Percentiles rank a stretch among this genome's conserved stretches.
Evolutionary conservation across 306 rosid species (phyloP).

Genomic region (Luffa aegyptiaca): DNA sequence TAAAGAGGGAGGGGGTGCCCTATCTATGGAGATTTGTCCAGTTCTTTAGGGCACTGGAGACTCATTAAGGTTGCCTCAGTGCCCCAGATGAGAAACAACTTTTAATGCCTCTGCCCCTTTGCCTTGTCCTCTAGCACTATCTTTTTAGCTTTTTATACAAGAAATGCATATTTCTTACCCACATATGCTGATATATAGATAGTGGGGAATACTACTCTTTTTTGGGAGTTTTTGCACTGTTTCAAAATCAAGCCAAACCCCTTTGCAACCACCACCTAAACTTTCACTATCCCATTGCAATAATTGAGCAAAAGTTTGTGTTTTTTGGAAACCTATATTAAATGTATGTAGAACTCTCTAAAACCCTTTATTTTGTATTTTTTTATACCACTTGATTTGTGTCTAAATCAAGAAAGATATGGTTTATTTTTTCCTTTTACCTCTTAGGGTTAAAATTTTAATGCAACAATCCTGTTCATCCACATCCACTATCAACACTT

Average conservation of each 20-base stretch:
- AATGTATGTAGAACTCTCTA: not conserved
- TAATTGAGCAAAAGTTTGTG: constrained; percentile 27
- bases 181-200: constrained; percentile 11
- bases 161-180: constrained; percentile 15
- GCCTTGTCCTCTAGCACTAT: constrained; percentile 13
- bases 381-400: not conserved
- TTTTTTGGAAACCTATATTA: constrained; percentile 3
- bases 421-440: not conserved
- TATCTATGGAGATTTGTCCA: constrained; percentile 4
- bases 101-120: not conserved
- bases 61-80: not conserved
- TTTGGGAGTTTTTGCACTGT: not conserved
- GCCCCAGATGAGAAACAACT: constrained; percentile 2
- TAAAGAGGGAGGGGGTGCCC: not conserved
- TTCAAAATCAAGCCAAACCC: not conserved
- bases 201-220: not conserved
- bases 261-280: constrained; percentile 15
- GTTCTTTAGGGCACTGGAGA: constrained; percentile 8
- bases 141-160: constrained; percentile 4
- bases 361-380: not conserved
- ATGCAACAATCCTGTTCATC: not conserved
- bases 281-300: constrained; percentile 32
- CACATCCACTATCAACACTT: not conserved
- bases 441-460: not conserved
- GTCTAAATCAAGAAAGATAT: not conserved